These are phyloP conservation scores for Schoenoplectus triqueter DNA, from an alignment of 202 grass and related monocot species.

Conservation along the genomic window DNA sequence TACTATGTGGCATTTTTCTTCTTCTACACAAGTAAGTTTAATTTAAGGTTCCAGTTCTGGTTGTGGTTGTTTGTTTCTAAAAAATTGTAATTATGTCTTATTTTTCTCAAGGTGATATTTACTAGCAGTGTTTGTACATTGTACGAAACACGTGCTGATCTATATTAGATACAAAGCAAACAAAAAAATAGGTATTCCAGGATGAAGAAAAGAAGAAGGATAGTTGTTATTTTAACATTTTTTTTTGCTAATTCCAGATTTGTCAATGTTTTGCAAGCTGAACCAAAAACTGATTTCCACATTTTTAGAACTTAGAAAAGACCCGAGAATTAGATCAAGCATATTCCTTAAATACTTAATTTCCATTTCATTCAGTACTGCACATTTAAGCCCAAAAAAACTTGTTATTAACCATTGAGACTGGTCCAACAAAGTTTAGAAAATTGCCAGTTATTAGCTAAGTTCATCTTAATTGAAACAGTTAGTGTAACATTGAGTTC, in stretches of 20 bases:
- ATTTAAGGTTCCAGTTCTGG: constrained; percentile 25
- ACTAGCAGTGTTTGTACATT: background rate
- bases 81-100: background rate
- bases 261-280: no score
- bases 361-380: background rate
- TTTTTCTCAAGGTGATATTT: background rate
- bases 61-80: background rate
- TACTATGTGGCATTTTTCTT: constrained; percentile 88
- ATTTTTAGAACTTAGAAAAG: no score
- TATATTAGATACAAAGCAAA: no score
- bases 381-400: constrained; percentile 6
- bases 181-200: no score
- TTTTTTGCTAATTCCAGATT: no score
- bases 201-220: no score
- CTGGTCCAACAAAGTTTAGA: background rate
- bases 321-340: background rate
- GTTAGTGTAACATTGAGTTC: constrained; percentile 13
- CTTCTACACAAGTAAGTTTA: constrained; percentile 75
- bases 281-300: no score
- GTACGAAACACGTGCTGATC: background rate
- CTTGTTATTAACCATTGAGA: background rate
- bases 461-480: constrained; percentile 1
- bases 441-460: constrained; percentile 20
- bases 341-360: background rate
- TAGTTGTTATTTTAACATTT: no score